Evolutionary conservation across 768 basidiomycete species (phyloP).

Genomic region (Asterophora lycoperdoides): DNA sequence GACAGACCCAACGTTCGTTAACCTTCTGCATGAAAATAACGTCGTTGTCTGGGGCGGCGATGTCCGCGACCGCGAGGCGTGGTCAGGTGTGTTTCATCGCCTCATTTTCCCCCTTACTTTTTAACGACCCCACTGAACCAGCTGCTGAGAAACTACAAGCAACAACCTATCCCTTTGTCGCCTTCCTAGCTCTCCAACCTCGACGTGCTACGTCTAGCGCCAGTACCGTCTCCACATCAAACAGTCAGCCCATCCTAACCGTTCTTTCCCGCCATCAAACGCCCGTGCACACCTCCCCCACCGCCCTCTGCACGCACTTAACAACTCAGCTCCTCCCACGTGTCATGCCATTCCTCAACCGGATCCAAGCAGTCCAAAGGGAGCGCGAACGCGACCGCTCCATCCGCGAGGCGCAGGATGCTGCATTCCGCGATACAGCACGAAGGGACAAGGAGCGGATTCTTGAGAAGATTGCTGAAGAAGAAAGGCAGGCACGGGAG

Average conservation of each 20-base stretch:
- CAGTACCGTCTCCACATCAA: constrained; percentile 25
- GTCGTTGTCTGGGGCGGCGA: constrained; percentile 93
- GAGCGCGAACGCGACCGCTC: constrained; percentile 51
- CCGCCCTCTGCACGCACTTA: constrained; percentile 45
- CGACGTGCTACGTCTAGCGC: constrained; percentile 28
- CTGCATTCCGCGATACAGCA: constrained; percentile 65
- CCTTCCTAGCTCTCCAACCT: constrained; percentile 83
- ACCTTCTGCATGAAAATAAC: constrained; percentile 64
- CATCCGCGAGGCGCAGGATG: constrained; percentile 78
- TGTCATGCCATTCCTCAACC: constrained; percentile 67
- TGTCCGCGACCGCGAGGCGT: constrained; percentile 76
- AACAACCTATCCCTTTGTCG: constrained; percentile 90
- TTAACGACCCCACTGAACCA: constrained; percentile 9
- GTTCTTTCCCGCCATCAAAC: constrained; percentile 87
- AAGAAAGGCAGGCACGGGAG: constrained; percentile 26
- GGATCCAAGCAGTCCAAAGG: constrained; percentile 49
- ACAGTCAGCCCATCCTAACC: constrained; percentile 49
- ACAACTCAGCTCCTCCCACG: constrained; percentile 74
- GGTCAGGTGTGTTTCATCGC: constrained; percentile 44
- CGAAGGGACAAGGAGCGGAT: constrained; percentile 67
- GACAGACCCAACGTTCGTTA: constrained; percentile 67
- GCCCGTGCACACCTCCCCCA: constrained; percentile 53
- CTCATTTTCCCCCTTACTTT: constrained; percentile 5
- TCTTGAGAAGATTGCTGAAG: constrained; percentile 42
- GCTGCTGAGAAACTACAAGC: constrained; percentile 72